phyloP scores from a whole-genome alignment of 1,284 basidiomycete species.

The Cerioporus squamosus region DNA sequence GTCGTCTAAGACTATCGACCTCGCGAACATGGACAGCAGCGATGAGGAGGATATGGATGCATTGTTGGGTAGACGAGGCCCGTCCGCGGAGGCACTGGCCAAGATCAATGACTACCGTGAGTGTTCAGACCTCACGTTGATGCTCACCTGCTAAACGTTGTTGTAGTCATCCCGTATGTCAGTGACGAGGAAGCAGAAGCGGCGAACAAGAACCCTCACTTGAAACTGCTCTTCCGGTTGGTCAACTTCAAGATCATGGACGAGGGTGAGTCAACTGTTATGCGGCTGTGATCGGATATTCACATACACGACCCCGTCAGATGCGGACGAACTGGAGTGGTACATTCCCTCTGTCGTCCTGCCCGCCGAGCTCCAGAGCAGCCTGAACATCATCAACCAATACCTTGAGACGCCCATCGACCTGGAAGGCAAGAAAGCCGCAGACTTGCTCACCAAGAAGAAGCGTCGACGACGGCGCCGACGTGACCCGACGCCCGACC shows the following conservation, averaged over 20 bases:
- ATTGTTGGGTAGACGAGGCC: constrained; percentile 43
- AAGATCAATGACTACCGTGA: constrained; percentile 81
- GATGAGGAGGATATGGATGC: constrained; percentile 47
- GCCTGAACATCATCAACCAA: constrained; percentile 73
- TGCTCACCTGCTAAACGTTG: not conserved
- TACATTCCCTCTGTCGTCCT: constrained; percentile 70
- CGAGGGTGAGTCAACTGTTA: constrained; percentile 50
- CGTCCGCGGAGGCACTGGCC: constrained; percentile 71
- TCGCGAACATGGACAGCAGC: constrained; percentile 42
- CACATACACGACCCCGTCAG: constrained; percentile 36
- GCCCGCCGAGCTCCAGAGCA: constrained; percentile 66
- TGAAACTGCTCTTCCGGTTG: constrained; percentile 84
- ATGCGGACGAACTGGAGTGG: constrained; percentile 79
- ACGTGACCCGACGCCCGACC: constrained; percentile 49
- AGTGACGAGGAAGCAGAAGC: constrained; percentile 77
- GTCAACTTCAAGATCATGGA: constrained; percentile 65
- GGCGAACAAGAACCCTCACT: constrained; percentile 73
- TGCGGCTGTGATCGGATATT: no score
- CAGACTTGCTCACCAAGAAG: constrained; percentile 69
- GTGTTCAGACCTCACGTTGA: constrained; percentile 31
- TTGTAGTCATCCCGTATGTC: constrained; percentile 73
- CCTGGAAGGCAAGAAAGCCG: constrained; percentile 72
- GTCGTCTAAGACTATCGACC: constrained; percentile 39
- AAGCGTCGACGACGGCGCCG: constrained; percentile 53
- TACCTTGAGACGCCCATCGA: constrained; percentile 78